A percentile compares a stretch with the other conserved stretches of the same genome.
These are phyloP conservation scores for Penicillium sp. DNA, from an alignment of 2,329 filamentous ascomycete genomes.

Conservation along the genomic window DNA sequence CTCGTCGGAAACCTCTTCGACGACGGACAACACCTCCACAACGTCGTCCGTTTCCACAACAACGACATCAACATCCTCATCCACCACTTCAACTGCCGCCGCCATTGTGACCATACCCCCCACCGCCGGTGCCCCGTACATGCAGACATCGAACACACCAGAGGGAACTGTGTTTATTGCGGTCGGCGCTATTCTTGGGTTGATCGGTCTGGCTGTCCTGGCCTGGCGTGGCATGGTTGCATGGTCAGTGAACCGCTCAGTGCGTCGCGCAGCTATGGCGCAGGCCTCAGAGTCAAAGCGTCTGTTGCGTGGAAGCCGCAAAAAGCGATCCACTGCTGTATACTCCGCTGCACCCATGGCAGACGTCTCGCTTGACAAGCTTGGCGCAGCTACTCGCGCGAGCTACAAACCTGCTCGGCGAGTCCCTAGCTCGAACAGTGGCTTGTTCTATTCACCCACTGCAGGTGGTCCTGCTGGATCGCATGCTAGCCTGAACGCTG, in stretches of 20 bases:
- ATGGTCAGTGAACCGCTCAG: conserved; percentile 87
- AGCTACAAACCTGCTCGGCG: conserved; percentile 35
- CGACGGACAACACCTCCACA: conserved; percentile 18
- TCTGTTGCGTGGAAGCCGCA: conserved; percentile 51
- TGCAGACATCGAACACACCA: conserved; percentile 79
- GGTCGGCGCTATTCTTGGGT: conserved; percentile 82
- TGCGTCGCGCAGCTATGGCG: conserved; percentile 76
- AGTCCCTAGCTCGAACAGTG: conserved; percentile 59
- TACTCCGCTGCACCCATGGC: conserved; percentile 25
- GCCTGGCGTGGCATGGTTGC: conserved; percentile 85
- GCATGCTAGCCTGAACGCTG: conserved; percentile 44
- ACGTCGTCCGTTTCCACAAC: conserved; percentile 25
- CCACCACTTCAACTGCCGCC: conserved; percentile 56
- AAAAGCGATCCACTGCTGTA: conserved; percentile 35
- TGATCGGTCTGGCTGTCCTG: conserved; percentile 76
- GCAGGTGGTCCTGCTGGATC: conserved; percentile 54
- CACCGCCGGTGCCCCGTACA: conserved; percentile 80
- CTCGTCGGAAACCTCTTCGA: conserved; percentile 15
- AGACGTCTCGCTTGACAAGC: conserved; percentile 56
- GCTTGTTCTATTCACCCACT: conserved; percentile 93
- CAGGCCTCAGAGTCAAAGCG: conserved; percentile 72
- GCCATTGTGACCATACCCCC: conserved; percentile 76
- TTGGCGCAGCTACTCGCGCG: conserved; percentile 37
- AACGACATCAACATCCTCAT: conserved; percentile 45
- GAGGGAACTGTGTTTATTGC: conserved; percentile 96